phyloP scores from a whole-genome alignment of 768 basidiomycete genomes.

The Lactifluus hygrophoroides region DNA sequence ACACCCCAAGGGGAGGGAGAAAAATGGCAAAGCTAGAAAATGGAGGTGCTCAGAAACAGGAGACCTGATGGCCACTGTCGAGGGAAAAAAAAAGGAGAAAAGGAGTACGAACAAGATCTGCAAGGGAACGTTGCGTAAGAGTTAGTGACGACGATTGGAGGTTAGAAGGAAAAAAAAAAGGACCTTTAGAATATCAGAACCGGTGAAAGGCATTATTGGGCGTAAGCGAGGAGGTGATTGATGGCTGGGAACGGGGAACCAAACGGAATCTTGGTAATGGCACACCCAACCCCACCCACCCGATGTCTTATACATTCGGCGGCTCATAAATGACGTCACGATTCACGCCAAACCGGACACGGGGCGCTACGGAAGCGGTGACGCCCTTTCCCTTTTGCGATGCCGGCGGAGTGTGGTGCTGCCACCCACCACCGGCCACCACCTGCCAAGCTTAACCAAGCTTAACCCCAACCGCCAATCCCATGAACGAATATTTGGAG shows the following conservation, averaged over 20 bases:
- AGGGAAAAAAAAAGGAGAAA: neutral
- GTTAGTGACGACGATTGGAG: neutral
- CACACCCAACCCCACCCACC: neutral
- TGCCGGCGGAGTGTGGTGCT: too few species aligned
- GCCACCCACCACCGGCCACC: too few species aligned
- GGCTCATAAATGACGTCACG: conserved; percentile 4
- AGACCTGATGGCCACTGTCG: neutral
- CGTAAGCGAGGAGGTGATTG: neutral
- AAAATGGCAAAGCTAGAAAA: conserved; percentile 51
- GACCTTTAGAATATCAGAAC: conserved; percentile 75
- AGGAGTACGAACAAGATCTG: conserved; percentile 38
- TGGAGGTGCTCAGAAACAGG: neutral
- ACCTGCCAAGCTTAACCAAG: too few species aligned
- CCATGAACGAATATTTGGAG: conserved; percentile 15
- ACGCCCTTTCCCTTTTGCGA: too few species aligned
- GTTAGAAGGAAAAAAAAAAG: conserved; percentile 12
- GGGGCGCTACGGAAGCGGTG: neutral
- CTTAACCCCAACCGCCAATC: too few species aligned
- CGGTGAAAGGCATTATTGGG: conserved; percentile 55
- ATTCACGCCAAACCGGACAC: neutral
- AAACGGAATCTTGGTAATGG: neutral
- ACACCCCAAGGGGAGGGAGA: conserved; percentile 79
- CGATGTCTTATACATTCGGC: neutral
- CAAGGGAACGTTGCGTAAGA: neutral
- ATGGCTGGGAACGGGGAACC: neutral